phyloP scores from a whole-genome alignment of 2,329 filamentous ascomycete genomes.

The Emericellopsis atlantica region DNA sequence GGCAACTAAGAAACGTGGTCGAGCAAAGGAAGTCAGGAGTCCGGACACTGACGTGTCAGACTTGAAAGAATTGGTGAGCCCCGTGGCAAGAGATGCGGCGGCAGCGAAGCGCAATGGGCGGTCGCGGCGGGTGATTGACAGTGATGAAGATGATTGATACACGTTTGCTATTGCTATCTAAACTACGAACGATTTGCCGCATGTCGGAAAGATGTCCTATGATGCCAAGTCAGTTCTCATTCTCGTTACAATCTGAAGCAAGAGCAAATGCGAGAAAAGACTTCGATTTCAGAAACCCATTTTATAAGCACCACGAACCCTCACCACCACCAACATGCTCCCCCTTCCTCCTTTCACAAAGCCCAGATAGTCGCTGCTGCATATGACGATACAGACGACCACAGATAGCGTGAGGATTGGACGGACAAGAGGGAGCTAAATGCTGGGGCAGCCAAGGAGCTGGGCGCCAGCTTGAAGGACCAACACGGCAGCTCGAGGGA shows the following conservation, averaged over 20 bases:
- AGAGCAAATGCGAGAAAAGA: slow-evolving; percentile 4
- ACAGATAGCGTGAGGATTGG: slow-evolving; percentile 3
- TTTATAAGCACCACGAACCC: slow-evolving; percentile 30
- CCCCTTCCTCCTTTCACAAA: slow-evolving; percentile 1
- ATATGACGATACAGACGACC: slow-evolving; percentile 20
- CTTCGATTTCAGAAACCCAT: slow-evolving; percentile 29
- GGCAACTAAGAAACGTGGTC: slow-evolving; percentile 3
- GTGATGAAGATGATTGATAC: too few relatives aligned
- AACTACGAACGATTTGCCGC: too few relatives aligned
- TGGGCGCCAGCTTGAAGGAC: slow-evolving; percentile 2
- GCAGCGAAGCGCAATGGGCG: too few relatives aligned
- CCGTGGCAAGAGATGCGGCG: too few relatives aligned
- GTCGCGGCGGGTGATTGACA: too few relatives aligned
- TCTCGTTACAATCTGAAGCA: too few relatives aligned
- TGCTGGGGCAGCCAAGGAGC: slow-evolving; percentile 6
- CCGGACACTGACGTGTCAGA: slow-evolving; percentile 29
- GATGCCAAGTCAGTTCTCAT: too few relatives aligned
- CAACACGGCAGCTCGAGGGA: slow-evolving; percentile 7
- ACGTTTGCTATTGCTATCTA: too few relatives aligned
- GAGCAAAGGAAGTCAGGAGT: slow-evolving; percentile 14
- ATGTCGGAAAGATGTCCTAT: too few relatives aligned
- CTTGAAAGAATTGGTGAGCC: slow-evolving; percentile 11
- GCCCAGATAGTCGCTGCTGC: slow-evolving; percentile 9
- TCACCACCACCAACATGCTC: slow-evolving; percentile 17
- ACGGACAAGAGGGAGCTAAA: slow-evolving; percentile 4